Evolutionary conservation across 345 rosid species (phyloP).

Genomic region (Eucalyptus sp.): DNA sequence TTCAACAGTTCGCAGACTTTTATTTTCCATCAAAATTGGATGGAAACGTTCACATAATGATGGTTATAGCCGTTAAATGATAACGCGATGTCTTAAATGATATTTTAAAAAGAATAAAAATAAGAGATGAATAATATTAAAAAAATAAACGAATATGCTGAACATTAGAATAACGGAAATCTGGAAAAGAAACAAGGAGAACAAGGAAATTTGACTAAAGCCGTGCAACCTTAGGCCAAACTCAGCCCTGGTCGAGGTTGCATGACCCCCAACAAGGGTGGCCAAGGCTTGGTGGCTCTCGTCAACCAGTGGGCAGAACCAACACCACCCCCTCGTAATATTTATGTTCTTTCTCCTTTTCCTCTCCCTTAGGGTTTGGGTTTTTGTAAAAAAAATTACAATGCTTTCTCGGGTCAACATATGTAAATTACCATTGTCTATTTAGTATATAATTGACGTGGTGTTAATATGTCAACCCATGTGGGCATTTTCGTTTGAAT

Average conservation of each 20-base stretch:
- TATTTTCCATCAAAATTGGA: not conserved
- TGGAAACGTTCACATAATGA: not conserved
- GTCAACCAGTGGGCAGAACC: accelerated
- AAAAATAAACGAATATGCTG: not conserved
- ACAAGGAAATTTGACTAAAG: accelerated
- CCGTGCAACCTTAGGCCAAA: not conserved
- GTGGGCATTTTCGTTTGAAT: not conserved
- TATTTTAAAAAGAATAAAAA: not conserved
- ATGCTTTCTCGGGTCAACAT: not conserved
- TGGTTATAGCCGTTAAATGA: not conserved
- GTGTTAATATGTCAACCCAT: not conserved
- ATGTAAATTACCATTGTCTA: not conserved
- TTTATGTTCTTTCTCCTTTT: accelerated
- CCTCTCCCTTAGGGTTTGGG: not conserved
- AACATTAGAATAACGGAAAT: accelerated
- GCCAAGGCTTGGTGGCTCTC: not conserved
- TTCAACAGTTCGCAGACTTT: not conserved
- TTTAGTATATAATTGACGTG: not conserved
- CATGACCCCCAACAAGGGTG: not conserved
- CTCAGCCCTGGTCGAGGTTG: not conserved
- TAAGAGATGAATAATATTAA: not conserved
- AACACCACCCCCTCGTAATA: accelerated
- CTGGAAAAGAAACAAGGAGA: accelerated
- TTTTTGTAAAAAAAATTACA: not conserved
- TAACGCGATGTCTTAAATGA: accelerated